A percentile compares a stretch with the other conserved stretches of the same genome.
Evolutionary conservation across 2,329 filamentous ascomycete species (phyloP).

Genomic region (Exophiala bonariae): DNA sequence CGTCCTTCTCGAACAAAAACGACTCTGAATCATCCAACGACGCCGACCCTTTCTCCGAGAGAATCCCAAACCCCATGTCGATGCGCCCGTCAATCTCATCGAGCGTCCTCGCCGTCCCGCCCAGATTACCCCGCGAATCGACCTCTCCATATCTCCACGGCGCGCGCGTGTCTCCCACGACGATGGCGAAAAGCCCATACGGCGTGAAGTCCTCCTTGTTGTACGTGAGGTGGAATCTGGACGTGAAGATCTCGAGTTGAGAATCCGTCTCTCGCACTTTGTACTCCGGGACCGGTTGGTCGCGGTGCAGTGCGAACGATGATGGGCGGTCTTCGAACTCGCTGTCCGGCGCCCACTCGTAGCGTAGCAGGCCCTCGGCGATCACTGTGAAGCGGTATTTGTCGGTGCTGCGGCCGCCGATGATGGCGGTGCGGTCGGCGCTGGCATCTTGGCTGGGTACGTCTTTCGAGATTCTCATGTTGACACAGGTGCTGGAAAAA

Average conservation of each 20-base stretch:
- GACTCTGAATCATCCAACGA: constrained; percentile 55
- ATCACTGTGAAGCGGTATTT: constrained; percentile 63
- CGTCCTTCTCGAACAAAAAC: constrained; percentile 57
- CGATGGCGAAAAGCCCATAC: constrained; percentile 50
- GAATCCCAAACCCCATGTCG: constrained; percentile 52
- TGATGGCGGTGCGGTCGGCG: background rate
- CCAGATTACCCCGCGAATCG: constrained; percentile 38
- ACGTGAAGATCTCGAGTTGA: constrained; percentile 57
- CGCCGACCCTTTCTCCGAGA: constrained; percentile 53
- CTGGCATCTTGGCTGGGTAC: background rate
- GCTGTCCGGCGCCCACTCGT: constrained; percentile 62
- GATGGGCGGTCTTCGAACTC: constrained; percentile 64
- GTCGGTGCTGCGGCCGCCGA: background rate
- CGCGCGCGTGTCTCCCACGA: constrained; percentile 40
- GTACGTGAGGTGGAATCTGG: constrained; percentile 58
- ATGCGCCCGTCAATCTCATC: constrained; percentile 55
- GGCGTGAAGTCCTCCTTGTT: constrained; percentile 58
- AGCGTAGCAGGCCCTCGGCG: constrained; percentile 57
- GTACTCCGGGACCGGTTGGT: constrained; percentile 24
- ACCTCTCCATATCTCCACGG: constrained; percentile 56
- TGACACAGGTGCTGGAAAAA: too few species aligned
- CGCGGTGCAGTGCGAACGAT: constrained; percentile 57
- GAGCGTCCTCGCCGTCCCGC: constrained; percentile 55
- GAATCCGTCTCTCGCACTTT: constrained; percentile 42
- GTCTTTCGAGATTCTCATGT: background rate